Conservation (phyloP, 441 rosid species). For the Aquilaria agallochum region DNA sequence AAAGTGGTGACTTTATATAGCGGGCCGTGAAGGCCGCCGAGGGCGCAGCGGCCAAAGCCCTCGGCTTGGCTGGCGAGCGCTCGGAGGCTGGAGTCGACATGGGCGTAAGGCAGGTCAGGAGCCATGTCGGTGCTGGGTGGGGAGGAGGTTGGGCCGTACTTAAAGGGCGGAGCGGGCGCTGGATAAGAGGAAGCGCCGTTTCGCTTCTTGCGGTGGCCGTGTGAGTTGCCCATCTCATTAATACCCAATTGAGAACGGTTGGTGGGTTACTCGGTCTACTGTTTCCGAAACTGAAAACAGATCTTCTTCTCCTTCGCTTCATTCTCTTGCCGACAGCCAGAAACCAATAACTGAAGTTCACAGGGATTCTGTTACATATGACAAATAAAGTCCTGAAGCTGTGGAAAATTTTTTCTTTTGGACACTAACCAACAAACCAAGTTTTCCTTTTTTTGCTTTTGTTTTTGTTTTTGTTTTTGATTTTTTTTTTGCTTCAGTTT, state of each 20-base stretch:
- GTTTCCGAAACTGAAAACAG: too few relatives aligned
- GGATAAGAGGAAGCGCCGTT: conserved; percentile 21
- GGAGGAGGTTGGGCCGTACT: conserved; percentile 11
- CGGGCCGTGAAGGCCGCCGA: conserved; percentile 77
- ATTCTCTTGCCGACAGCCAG: too few relatives aligned
- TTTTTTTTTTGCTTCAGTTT: too few relatives aligned
- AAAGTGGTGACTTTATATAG: conserved; percentile 60
- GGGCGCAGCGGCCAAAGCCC: conserved; percentile 78
- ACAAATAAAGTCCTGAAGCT: too few relatives aligned
- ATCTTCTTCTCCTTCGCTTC: too few relatives aligned
- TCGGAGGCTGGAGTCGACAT: conserved; percentile 60
- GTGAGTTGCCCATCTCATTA: conserved; percentile 39
- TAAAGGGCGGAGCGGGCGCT: conserved; percentile 20
- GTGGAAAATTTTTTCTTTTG: too few relatives aligned
- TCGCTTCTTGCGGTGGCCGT: conserved; percentile 39
- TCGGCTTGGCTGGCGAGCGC: conserved; percentile 79
- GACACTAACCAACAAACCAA: too few relatives aligned
- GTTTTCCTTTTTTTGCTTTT: too few relatives aligned
- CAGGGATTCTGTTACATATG: too few relatives aligned
- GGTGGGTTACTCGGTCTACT: too few relatives aligned
- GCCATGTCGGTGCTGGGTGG: conserved; percentile 16
- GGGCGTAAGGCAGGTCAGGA: conserved; percentile 49
- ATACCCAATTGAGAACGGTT: background rate
- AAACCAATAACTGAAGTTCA: too few relatives aligned
- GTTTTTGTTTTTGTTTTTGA: too few relatives aligned